phyloP scores from a whole-genome alignment of 192 early-diverging fungal genomes.

The Backusella psychrophila region DNA sequence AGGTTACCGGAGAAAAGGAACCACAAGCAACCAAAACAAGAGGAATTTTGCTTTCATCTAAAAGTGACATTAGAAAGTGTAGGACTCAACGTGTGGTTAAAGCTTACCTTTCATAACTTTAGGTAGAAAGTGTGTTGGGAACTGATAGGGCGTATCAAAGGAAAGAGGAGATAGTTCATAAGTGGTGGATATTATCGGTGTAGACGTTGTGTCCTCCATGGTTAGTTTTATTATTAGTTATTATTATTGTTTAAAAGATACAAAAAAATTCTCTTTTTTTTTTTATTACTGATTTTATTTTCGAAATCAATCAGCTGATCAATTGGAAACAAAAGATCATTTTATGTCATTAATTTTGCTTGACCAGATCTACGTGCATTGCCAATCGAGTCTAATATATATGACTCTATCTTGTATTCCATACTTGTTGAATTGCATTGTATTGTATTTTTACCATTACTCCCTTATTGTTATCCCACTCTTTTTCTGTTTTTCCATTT shows the following conservation, averaged over 20 bases:
- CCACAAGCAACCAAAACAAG: conserved; percentile 95
- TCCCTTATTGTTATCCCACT: background rate
- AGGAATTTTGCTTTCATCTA: conserved; percentile 70
- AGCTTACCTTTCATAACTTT: conserved; percentile 15
- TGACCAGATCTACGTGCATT: no score
- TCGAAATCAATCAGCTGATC: conserved; percentile 1
- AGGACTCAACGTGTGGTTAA: background rate
- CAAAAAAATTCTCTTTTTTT: background rate
- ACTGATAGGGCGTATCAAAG: conserved; percentile 17
- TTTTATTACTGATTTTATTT: background rate
- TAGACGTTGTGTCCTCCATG: background rate
- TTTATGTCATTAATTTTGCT: no score
- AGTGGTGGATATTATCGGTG: background rate
- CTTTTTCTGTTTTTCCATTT: background rate
- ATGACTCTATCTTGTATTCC: no score
- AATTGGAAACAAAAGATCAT: no score
- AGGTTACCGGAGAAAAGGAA: conserved; percentile 96
- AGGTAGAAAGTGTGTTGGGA: conserved; percentile 15
- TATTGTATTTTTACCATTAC: background rate
- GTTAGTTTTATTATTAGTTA: background rate
- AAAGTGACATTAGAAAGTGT: background rate
- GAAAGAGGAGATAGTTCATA: conserved; percentile 1
- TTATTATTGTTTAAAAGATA: background rate
- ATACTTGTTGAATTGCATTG: no score
- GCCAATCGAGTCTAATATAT: no score